A percentile compares a stretch with the other conserved stretches of the same genome.
Conservation (phyloP, 2,329 filamentous ascomycete species). For the Xenosphaeropsis pyriputrescens region DNA sequence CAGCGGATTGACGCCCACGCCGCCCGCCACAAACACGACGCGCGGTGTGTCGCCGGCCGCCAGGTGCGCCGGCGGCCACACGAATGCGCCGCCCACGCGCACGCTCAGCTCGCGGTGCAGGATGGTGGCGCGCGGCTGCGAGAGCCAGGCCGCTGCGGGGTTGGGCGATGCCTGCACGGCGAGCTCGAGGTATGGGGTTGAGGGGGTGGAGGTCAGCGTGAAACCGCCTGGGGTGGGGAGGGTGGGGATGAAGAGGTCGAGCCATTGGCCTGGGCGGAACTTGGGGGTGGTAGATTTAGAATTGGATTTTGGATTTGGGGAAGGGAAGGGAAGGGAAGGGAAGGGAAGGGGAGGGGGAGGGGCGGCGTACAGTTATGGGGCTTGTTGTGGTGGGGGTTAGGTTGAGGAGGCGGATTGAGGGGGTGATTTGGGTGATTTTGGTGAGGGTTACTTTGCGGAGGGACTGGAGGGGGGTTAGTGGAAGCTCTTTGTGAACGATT, state of each 20-base stretch:
- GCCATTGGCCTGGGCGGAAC: conserved; percentile 78
- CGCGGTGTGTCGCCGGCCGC: too few species aligned
- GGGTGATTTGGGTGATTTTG: conserved; percentile 49
- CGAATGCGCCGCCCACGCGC: conserved; percentile 67
- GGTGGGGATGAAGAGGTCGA: conserved; percentile 65
- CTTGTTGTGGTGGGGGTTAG: conserved; percentile 21
- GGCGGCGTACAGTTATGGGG: too few species aligned
- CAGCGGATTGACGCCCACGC: conserved; percentile 19
- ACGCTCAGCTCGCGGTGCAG: conserved; percentile 44
- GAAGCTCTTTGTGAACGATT: background rate
- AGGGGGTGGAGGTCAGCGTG: conserved; percentile 69
- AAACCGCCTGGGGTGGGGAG: conserved; percentile 66
- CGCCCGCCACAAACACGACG: conserved; percentile 42
- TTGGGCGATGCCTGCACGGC: conserved; percentile 66
- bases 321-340: too few species aligned
- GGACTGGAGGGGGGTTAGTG: conserved; percentile 16
- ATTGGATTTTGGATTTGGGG: too few species aligned
- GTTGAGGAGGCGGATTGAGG: conserved; percentile 51
- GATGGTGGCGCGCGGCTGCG: conserved; percentile 40
- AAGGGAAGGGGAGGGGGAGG: too few species aligned
- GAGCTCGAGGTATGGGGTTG: conserved; percentile 56
- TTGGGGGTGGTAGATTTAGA: conserved; percentile 20
- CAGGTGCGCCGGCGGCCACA: conserved; percentile 50
- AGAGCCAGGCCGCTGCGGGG: conserved; percentile 64
- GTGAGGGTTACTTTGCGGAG: conserved; percentile 48